Conservation (phyloP, 164 flowering plant species). For the Tinospora cordifolia region DNA sequence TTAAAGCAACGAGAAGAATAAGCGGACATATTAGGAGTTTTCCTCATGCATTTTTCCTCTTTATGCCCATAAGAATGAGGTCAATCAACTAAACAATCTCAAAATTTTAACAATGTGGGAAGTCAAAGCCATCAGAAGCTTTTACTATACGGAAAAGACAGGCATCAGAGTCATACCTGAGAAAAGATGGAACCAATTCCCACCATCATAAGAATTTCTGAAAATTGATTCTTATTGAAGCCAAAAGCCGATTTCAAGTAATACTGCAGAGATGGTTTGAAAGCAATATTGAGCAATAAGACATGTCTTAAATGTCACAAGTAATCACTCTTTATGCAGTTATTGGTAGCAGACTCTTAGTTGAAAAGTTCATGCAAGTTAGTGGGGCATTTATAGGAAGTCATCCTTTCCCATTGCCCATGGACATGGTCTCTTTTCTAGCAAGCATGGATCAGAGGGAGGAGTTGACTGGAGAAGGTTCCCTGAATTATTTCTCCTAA, state of each 20-base stretch:
- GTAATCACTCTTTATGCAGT: no score
- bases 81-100: neutral
- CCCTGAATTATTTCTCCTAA: no score
- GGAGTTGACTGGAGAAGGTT: no score
- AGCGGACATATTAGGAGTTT: neutral
- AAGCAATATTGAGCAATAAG: neutral
- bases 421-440: no score
- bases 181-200: constrained; percentile 81
- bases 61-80: neutral
- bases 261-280: constrained; percentile 44
- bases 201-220: constrained; percentile 75
- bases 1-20: no score
- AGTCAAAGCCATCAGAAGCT: neutral
- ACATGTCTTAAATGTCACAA: no score
- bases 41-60: neutral
- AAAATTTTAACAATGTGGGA: neutral
- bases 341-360: no score
- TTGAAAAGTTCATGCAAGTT: no score
- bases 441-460: no score
- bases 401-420: no score
- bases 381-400: no score
- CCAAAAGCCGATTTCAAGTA: constrained; percentile 84
- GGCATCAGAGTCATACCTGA: constrained; percentile 44
- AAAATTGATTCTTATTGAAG: constrained; percentile 65
- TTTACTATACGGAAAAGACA: neutral